A percentile compares a stretch with the other conserved stretches of the same genome.
phyloP scores from a whole-genome alignment of 495 filamentous ascomycete genomes.

The Astrothelium subdiscretum region DNA sequence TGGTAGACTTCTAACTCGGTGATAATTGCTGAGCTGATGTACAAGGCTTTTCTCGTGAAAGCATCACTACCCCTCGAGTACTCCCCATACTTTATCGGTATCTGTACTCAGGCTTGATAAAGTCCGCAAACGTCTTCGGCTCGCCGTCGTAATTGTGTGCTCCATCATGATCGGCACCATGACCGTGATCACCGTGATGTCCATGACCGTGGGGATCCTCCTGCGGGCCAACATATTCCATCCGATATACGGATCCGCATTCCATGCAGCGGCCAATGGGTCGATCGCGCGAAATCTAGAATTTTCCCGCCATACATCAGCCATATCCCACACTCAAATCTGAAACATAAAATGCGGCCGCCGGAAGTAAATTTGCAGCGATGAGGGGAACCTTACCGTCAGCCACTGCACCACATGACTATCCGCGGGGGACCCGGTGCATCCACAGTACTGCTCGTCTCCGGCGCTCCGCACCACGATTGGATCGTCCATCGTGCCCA shows the following conservation, averaged over 20 bases:
- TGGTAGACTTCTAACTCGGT: background rate
- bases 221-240: constrained; percentile 80
- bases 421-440: constrained; percentile 88
- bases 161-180: constrained; percentile 14
- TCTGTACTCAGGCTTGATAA: constrained; percentile 82
- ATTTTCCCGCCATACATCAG: no score
- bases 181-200: constrained; percentile 29
- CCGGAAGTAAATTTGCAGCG: no score
- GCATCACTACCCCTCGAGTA: background rate
- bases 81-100: no score
- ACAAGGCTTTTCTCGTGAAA: background rate
- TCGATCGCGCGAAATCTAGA: constrained; percentile 63
- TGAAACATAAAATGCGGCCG: no score
- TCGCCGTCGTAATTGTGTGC: constrained; percentile 45
- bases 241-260: constrained; percentile 91
- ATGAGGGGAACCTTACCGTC: constrained; percentile 57
- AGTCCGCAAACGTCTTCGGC: constrained; percentile 89
- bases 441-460: constrained; percentile 93
- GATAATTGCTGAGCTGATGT: background rate
- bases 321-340: no score
- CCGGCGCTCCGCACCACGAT: constrained; percentile 81
- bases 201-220: constrained; percentile 39
- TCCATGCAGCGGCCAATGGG: constrained; percentile 88
- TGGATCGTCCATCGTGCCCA: constrained; percentile 82
- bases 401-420: constrained; percentile 86